Evolutionary conservation across 345 rosid genomes (phyloP), one percentile per base, ranked within the genome.

Genomic region (Lagerstroemia speciosa): DNA sequence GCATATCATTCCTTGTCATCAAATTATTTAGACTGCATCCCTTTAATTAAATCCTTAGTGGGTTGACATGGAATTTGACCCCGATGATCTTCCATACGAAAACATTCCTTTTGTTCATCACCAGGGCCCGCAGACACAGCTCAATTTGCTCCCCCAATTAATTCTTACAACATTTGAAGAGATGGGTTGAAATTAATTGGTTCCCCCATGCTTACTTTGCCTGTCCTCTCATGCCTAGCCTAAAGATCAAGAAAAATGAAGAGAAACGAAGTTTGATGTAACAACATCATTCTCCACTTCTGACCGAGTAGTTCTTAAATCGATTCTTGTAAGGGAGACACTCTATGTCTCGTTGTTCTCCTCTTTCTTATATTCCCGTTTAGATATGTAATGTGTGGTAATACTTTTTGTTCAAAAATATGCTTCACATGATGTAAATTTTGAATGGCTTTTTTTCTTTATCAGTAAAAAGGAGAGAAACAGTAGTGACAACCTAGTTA

Each of bases 31-130:
- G 50, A 45, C 50, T 11, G 50, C 17, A 11, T 19, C 50, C 50
- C 78, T 16, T 68, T 68, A 33, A 30, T 36, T 36, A 36, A 36
- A 36, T 36, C 61, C 24, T 64, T 31, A 81, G 72, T 72, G 84
- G 84, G 84, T 83, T 83, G 86, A 83, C 86, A 74, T 76, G 64
- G 69, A 71, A 74, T 71, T 80, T 78, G 84, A 80, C 82, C 63
- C 73, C 38, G 38, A 5, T 9, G 5, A 5, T 83, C 79, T 55
- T 73, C 33, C 74, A 70, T 76, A n/a, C n/a, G 67, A 76, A 9
- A 76, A 83, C 84, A 83, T 80, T 76, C 74, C 67, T 65, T 68
- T 3, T 46, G 69, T 74, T 75, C 79, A 69, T 73, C 73, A 53
- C 52, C 57, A 45, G 75, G 75, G 58, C 75, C 79, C 77, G 71